Percentiles rank a stretch among this genome's conserved stretches.
Evolutionary conservation across 345 rosid species (phyloP).

Genomic region (Fremontodendron californicum): DNA sequence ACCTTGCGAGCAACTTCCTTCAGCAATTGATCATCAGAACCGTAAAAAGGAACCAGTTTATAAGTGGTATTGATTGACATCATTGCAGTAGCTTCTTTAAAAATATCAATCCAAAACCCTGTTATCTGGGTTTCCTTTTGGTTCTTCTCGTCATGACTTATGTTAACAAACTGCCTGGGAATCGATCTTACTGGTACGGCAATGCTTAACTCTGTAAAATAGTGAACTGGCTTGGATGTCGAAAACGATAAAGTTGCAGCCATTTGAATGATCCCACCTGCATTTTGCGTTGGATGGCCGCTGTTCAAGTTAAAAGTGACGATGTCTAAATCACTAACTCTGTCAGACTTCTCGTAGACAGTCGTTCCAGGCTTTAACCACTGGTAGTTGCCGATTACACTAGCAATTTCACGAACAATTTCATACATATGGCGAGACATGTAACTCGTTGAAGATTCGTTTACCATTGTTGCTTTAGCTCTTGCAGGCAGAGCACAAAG

Average conservation of each 20-base stretch:
- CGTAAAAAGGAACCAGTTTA: neutral
- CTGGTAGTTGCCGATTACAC: neutral
- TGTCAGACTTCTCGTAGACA: too few species aligned
- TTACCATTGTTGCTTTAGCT: neutral
- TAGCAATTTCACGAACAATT: neutral
- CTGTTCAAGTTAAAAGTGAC: neutral
- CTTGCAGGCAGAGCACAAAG: slow-evolving; percentile 1
- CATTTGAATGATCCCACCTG: slow-evolving; percentile 1
- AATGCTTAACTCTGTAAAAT: neutral
- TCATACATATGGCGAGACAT: slow-evolving; percentile 1
- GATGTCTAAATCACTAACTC: neutral
- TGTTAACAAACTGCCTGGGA: neutral
- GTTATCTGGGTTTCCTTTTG: neutral
- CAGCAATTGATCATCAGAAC: neutral
- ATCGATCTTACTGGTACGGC: neutral
- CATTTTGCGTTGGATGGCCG: neutral
- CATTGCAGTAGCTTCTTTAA: neutral
- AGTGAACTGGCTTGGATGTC: neutral
- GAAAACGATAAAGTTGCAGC: slow-evolving; percentile 1
- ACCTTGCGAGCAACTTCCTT: neutral
- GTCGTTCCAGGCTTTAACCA: neutral
- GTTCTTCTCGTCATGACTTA: neutral
- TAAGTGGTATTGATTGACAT: neutral
- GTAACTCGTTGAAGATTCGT: slow-evolving; percentile 3
- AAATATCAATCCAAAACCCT: slow-evolving; percentile 4